These are phyloP conservation scores for Fusarium duplospermum DNA, from an alignment of 2,329 filamentous ascomycete genomes.

Conservation along the genomic window DNA sequence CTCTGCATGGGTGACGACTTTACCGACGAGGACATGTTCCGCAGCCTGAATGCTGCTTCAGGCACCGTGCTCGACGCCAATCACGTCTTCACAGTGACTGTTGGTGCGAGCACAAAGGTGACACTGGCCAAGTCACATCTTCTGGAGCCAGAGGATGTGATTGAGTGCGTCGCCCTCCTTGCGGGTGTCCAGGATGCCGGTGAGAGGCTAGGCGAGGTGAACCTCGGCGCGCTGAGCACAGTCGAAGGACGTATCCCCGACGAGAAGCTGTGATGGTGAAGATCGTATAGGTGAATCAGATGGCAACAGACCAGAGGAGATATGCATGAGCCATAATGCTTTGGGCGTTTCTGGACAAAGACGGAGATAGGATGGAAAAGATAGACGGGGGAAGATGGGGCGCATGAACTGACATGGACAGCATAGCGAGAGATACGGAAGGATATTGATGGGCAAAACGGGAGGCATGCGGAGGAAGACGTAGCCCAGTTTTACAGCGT, in stretches of 20 bases:
- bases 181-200: slow-evolving; percentile 58
- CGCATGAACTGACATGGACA: slow-evolving; percentile 20
- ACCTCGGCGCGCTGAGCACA: slow-evolving; percentile 65
- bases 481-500: slow-evolving; percentile 12
- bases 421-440: slow-evolving; percentile 10
- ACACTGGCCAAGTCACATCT: slow-evolving; percentile 92
- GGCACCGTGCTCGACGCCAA: slow-evolving; percentile 65
- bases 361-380: slow-evolving; percentile 17
- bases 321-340: slow-evolving; percentile 25
- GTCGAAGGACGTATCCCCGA: slow-evolving; percentile 65
- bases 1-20: slow-evolving; percentile 95
- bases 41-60: slow-evolving; percentile 74
- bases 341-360: slow-evolving; percentile 41
- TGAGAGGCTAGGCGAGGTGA: slow-evolving; percentile 62
- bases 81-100: slow-evolving; percentile 89
- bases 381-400: slow-evolving; percentile 38
- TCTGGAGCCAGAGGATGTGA: slow-evolving; percentile 87
- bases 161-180: slow-evolving; percentile 73
- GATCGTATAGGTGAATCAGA: not conserved
- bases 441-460: slow-evolving; percentile 24
- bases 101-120: slow-evolving; percentile 91
- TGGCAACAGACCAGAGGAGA: not conserved
- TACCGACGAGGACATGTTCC: slow-evolving; percentile 98
- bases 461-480: slow-evolving; percentile 4
- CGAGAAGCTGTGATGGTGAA: slow-evolving; percentile 34